Evolutionary conservation across 805 yeast species (phyloP), one percentile per base, ranked within the genome.

Genomic region (Zygoascus flipseniorum): DNA sequence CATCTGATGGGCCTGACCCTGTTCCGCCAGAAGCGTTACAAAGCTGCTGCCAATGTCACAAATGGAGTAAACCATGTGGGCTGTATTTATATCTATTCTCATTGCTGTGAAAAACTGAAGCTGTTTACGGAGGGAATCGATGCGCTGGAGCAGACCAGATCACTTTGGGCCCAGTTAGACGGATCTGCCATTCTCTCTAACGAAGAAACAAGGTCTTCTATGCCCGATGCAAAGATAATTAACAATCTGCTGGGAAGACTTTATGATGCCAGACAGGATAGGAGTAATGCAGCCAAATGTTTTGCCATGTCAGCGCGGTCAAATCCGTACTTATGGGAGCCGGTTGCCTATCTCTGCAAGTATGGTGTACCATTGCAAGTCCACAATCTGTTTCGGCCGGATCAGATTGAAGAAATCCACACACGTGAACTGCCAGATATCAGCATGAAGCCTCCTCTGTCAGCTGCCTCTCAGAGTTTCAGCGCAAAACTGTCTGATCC

Each of bases 311-410:
- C 92, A 0, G 73, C 89, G 53, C 80, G 81, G 55, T 69, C 76
- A 57, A 86, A 93, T 64, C 96, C 95, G 16, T 87, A 75, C 63
- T 76, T 89, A 43, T 89, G 93, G 79, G 97, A 89, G 64, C 89
- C 97, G 0, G 82, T 88, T 58, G 88, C 83, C 58, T 83, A 83
- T 44, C 71, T 93, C 48, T 81, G 89, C 61, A 74, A 76, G 48
- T 71, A 85, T 69, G 93, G 95, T 11, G 87, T 85, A 18, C 78
- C 78, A 54, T 76, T 89, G 18, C 79, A 81, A 54, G 80, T 83
- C 5, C 78, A 78, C 10, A 58, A 64, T 46, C 55, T 70, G 16
- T 72, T 64, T 48, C 56, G 58, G 42, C 41, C 51, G 16, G 52
- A 53, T 16, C 50, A 42, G 31, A 43, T 53, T 35, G 52, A 51